Conservation (phyloP, 2,329 filamentous ascomycete genomes). For the Ciborinia camelliae region DNA sequence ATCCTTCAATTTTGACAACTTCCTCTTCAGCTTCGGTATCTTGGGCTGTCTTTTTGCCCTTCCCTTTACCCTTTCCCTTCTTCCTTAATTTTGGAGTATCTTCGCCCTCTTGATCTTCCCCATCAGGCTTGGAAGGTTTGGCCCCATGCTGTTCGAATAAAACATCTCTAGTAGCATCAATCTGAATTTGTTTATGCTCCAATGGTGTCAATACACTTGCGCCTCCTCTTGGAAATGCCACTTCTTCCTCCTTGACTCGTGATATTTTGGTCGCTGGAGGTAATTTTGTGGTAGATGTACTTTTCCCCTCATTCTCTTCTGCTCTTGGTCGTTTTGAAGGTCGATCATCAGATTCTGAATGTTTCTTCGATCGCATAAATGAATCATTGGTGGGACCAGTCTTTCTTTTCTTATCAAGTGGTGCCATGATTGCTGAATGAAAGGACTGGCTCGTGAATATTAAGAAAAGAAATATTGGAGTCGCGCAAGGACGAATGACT, state of each 20-base stretch:
- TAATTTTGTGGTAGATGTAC: conserved; percentile 23
- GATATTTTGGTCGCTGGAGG: conserved; percentile 35
- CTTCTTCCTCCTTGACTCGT: conserved; percentile 72
- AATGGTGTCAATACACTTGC: conserved; percentile 86
- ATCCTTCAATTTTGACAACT: conserved; percentile 71
- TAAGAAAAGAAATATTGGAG: conserved; percentile 8
- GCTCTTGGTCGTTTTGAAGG: conserved; percentile 35
- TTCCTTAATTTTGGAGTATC: conserved; percentile 30
- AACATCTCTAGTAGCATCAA: conserved; percentile 88
- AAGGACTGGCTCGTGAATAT: neutral
- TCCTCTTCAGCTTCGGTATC: conserved; percentile 46
- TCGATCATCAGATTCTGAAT: conserved; percentile 28
- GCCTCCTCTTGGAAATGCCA: conserved; percentile 87
- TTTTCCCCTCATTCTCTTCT: conserved; percentile 30
- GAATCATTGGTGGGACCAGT: conserved; percentile 36
- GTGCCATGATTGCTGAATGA: conserved; percentile 32
- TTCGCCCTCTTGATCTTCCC: conserved; percentile 30
- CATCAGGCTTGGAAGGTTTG: conserved; percentile 44
- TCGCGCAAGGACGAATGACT: neutral
- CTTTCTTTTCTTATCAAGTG: conserved; percentile 38
- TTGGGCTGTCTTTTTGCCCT: conserved; percentile 52
- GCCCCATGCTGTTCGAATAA: conserved; percentile 76
- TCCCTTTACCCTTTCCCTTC: conserved; percentile 53
- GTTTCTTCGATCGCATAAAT: conserved; percentile 35
- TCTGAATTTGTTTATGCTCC: conserved; percentile 93